phyloP scores from a whole-genome alignment of 495 filamentous ascomycete genomes.

The Aspergillus bridgeri region DNA sequence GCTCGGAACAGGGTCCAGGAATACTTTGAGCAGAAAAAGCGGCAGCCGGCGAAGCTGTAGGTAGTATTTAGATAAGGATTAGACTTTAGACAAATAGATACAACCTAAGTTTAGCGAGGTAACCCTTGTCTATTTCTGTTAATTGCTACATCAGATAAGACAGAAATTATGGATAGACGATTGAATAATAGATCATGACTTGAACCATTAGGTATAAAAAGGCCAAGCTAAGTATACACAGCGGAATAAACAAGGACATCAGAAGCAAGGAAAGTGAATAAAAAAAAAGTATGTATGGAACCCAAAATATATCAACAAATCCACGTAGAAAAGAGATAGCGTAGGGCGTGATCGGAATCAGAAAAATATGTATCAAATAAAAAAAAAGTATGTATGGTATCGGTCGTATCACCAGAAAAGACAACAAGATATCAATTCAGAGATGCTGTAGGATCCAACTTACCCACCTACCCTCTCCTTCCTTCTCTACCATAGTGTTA shows the following conservation, averaged over 20 bases:
- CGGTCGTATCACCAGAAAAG: slow-evolving; percentile 5
- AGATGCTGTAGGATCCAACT: background rate
- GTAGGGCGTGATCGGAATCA: background rate
- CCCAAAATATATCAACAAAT: background rate
- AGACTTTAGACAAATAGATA: slow-evolving; percentile 3
- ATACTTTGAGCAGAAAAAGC: slow-evolving; percentile 47
- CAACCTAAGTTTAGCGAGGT: too few relatives aligned
- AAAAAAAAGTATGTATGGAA: background rate
- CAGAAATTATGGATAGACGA: too few relatives aligned
- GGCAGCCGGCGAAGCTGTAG: slow-evolving; percentile 55
- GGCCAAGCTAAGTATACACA: too few relatives aligned
- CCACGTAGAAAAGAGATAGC: background rate
- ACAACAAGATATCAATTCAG: background rate
- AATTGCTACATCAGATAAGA: too few relatives aligned
- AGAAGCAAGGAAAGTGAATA: too few relatives aligned
- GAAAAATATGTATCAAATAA: background rate
- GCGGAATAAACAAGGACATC: too few relatives aligned
- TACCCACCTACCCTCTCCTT: too few relatives aligned
- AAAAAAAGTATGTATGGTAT: slow-evolving; percentile 8
- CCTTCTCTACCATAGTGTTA: too few relatives aligned
- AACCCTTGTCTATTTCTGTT: too few relatives aligned
- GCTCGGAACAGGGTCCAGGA: slow-evolving; percentile 52
- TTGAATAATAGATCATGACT: too few relatives aligned
- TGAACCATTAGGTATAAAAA: too few relatives aligned
- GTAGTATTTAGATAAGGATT: too few relatives aligned